Percentiles rank a stretch among this genome's conserved stretches.
Evolutionary conservation across 2,329 filamentous ascomycete genomes (phyloP).

Genomic region (Paraphaeosphaeria minitans): DNA sequence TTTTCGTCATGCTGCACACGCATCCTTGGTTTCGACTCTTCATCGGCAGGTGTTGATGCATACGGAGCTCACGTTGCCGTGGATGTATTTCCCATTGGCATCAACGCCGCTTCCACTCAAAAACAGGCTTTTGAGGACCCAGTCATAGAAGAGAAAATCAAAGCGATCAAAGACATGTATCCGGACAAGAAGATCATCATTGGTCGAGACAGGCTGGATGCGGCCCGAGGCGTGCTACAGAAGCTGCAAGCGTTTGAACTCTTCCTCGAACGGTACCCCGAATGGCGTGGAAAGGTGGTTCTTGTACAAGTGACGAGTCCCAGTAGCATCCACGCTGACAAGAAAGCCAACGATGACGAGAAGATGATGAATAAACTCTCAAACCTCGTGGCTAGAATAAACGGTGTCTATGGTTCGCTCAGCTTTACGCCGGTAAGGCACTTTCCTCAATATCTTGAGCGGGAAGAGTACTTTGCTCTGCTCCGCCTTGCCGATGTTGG

Average conservation of each 20-base stretch:
- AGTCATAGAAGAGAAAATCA: conserved; percentile 72
- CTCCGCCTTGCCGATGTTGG: conserved; percentile 88
- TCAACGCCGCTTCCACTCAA: conserved; percentile 82
- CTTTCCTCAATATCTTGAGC: conserved; percentile 88
- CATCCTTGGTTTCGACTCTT: conserved; percentile 87
- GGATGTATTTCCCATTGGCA: conserved; percentile 92
- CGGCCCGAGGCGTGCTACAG: conserved; percentile 90
- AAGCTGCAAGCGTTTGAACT: conserved; percentile 93
- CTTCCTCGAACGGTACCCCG: conserved; percentile 86
- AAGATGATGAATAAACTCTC: conserved; percentile 89
- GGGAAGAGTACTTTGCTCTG: conserved; percentile 93
- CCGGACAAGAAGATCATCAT: conserved; percentile 94
- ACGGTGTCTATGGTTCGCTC: conserved; percentile 85
- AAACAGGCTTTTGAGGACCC: conserved; percentile 72
- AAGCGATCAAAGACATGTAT: conserved; percentile 76
- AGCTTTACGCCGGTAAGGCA: conserved; percentile 91
- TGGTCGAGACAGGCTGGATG: conserved; percentile 90
- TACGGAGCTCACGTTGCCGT: conserved; percentile 89
- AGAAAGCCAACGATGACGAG: conserved; percentile 71
- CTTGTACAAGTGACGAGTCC: conserved; percentile 94
- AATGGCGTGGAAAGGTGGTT: conserved; percentile 91
- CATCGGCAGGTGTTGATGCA: conserved; percentile 81
- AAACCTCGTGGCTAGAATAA: conserved; percentile 88
- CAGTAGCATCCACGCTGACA: conserved; percentile 75
- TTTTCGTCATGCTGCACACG: conserved; percentile 94